A percentile compares a stretch with the other conserved stretches of the same genome.
Evolutionary conservation across 805 yeast species (phyloP).

Genomic region (Geotrichum ghanense): DNA sequence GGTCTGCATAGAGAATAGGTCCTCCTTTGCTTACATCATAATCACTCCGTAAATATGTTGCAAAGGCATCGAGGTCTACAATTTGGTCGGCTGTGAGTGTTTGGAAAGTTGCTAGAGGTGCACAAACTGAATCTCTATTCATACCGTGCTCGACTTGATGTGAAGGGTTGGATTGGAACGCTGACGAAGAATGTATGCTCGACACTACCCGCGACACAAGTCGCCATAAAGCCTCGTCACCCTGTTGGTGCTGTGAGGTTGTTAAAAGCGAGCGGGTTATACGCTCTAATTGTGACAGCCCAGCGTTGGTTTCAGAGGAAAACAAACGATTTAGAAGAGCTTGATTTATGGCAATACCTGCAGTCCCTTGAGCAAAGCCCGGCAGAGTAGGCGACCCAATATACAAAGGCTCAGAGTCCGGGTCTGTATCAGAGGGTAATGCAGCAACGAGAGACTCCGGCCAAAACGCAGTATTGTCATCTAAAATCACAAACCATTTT

Average conservation of each 20-base stretch:
- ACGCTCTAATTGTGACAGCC: slow-evolving; percentile 5
- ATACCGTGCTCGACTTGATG: slow-evolving; percentile 8
- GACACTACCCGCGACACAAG: slow-evolving; percentile 11
- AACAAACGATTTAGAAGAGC: slow-evolving; percentile 22
- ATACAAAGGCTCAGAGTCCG: slow-evolving; percentile 16
- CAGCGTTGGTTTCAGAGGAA: slow-evolving; percentile 12
- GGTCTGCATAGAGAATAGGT: not conserved
- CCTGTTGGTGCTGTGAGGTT: slow-evolving; percentile 27
- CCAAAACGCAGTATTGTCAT: slow-evolving; percentile 25
- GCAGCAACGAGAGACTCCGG: slow-evolving; percentile 18
- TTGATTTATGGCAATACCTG: slow-evolving; percentile 25
- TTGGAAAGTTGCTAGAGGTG: slow-evolving; percentile 24
- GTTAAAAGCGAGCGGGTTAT: slow-evolving; percentile 14
- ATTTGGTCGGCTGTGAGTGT: slow-evolving; percentile 21
- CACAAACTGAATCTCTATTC: slow-evolving; percentile 22
- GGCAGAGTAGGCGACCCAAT: slow-evolving; percentile 22
- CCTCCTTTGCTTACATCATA: not conserved
- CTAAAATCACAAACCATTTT: slow-evolving; percentile 28
- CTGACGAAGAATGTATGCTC: slow-evolving; percentile 3
- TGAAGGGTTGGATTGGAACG: slow-evolving; percentile 24
- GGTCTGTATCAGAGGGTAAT: slow-evolving; percentile 20
- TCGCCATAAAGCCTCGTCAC: slow-evolving; percentile 20
- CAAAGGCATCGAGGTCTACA: slow-evolving; percentile 6
- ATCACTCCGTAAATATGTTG: too few relatives aligned
- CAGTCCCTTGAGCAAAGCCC: slow-evolving; percentile 30